phyloP scores from a whole-genome alignment of 1,284 basidiomycete species.

The Heterobasidion irregulare region DNA sequence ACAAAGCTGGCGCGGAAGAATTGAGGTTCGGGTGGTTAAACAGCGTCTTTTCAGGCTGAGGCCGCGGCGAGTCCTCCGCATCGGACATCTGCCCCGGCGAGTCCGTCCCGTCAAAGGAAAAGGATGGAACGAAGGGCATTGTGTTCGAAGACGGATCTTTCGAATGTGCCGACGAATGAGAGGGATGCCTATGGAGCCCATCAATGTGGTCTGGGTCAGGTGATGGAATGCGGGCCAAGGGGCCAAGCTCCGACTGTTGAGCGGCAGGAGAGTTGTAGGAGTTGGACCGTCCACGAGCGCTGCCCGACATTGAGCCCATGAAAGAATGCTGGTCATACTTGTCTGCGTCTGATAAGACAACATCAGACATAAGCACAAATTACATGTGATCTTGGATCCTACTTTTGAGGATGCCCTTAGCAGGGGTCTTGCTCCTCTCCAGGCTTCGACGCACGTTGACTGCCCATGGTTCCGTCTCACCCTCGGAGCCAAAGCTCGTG shows the following conservation, averaged over 20 bases:
- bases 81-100: conserved; percentile 29
- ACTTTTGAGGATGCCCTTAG: conserved; percentile 90
- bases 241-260: conserved; percentile 50
- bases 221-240: conserved; percentile 70
- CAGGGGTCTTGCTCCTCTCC: conserved; percentile 57
- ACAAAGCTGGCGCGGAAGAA: conserved; percentile 84
- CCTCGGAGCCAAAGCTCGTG: conserved; percentile 38
- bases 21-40: conserved; percentile 64
- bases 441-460: conserved; percentile 58
- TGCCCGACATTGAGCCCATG: conserved; percentile 25
- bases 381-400: conserved; percentile 20
- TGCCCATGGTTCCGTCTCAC: conserved; percentile 61
- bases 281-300: conserved; percentile 58
- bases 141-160: not conserved
- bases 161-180: conserved; percentile 35
- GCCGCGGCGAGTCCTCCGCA: conserved; percentile 12
- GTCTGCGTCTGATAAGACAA: conserved; percentile 40
- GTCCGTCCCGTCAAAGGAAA: conserved; percentile 43
- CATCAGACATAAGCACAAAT: not conserved
- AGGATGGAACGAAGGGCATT: conserved; percentile 44
- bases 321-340: conserved; percentile 54
- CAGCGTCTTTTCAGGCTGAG: conserved; percentile 29
- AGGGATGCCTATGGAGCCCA: conserved; percentile 63
- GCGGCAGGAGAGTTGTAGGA: conserved; percentile 64
- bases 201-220: conserved; percentile 83